Evolutionary conservation across 441 rosid genomes (phyloP), one percentile per base, ranked within the genome.

Genomic region (Populus trichocarpa): DNA sequence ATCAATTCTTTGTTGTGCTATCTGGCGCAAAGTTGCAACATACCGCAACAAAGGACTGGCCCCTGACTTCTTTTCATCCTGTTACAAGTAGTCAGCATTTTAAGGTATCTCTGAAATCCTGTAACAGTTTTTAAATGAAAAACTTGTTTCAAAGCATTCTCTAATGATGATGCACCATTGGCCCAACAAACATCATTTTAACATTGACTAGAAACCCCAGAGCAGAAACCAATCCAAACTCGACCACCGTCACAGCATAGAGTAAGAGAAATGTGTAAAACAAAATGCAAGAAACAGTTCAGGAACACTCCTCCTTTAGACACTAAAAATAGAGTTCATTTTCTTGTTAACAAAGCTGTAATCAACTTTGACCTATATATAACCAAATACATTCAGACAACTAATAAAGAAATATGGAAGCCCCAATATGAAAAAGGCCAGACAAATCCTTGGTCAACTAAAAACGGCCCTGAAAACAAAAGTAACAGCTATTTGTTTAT

Each of bases 21-120:
- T 88, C 86, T 87, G 86, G 10, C 85, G 91, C 18, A 94, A 78
- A 59, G 78, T 84, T 50, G 57, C 75, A 38, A 85, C 93, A 72
- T 91, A 90, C 73, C 75, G 86, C 14, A 91, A 90, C 71, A 96
- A 82, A 67, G 97, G 98, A 82, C 97, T 93, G 68, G 79, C 74
- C 64, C 91, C 90, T 20, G 73, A 68, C 75, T 86, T 85, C 84
- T 90, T 91, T 79, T 88, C 93, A 80, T 90, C 84, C 99, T 94
- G 78, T 35, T 4, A 81, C 69, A 75, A 72, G 78, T 35, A 35
- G 38, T 35, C 38, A 35, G 38, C 38, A 35, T 35, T 35, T 35
- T 35, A 35, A 35, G 38, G 38, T 35, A 35, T 35, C 38, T 35
- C 38, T 35, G 38, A 35, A 35, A 35, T 35, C 38, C 38, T 35